Evolutionary conservation across 345 rosid species (phyloP), one percentile per base, ranked within the genome.

Genomic region (Murraya koenigii): DNA sequence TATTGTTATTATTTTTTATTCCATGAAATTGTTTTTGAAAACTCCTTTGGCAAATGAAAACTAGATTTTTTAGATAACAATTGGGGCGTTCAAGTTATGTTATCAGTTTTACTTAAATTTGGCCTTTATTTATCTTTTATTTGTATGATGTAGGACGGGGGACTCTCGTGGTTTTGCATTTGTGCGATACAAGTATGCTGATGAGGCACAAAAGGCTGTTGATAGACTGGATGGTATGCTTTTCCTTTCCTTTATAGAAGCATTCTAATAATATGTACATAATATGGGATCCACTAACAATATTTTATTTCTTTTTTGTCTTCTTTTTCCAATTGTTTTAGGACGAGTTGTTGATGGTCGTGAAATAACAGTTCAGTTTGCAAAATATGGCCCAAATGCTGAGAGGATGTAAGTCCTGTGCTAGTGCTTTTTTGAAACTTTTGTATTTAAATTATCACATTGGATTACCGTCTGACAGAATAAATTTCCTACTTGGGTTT

Each of bases 371-470:
- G 99, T 96, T 77, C 99, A 96, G 55, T 92, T 96, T 82, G 97
- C 99, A 0, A 96, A 96, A 66, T 94, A 96, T 72, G 99, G 99
- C n/a, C 98, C 99, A 11, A 91, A 92, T 86, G 97, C 99, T 36
- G 99, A 93, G 85, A 90, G 86, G 79, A 95, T 93, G 99, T 95
- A 84, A 85, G 97, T 75, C 23, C 39, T 71, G 35, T 15, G 14
- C 15, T 41, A 10, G 15, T 41, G 49, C 1, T 44, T 44, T 44
- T 44, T 44, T 44, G 15, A 13, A 44, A 13, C 15, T 44, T 44
- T 13, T 44, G 49, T 44, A 44, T 44, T 13, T 44, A 13, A 44
- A 10, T 41, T 41, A 41, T 11, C 15, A 3, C 49, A 0, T 0
- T 10, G 49, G 49, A 11, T 41, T 41, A 2, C 11, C 11, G 15